Conservation (phyloP, 1,284 basidiomycete genomes). For the Ganoderma resinaceum region DNA sequence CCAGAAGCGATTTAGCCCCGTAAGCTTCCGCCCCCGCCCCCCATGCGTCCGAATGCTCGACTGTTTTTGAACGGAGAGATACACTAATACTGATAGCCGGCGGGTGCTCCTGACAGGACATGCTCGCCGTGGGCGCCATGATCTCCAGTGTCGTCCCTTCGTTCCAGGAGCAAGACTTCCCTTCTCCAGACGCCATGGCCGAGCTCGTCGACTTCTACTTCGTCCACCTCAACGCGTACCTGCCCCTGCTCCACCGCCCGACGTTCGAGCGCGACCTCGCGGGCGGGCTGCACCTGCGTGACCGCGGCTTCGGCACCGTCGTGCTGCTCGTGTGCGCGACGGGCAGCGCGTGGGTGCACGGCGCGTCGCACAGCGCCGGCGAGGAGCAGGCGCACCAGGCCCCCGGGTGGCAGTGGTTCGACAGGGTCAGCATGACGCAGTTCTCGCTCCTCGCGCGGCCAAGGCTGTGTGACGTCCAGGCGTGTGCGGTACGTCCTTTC, state of each 20-base stretch:
- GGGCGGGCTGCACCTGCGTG: slow-evolving; percentile 61
- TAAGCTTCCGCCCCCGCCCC: not conserved
- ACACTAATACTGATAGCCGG: not conserved
- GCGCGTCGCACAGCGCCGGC: not conserved
- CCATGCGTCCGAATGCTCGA: too few relatives aligned
- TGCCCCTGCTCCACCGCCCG: slow-evolving; percentile 79
- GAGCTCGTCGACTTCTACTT: slow-evolving; percentile 78
- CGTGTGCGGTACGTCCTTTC: slow-evolving; percentile 41
- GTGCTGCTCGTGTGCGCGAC: slow-evolving; percentile 80
- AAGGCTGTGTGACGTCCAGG: slow-evolving; percentile 73
- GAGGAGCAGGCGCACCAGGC: slow-evolving; percentile 56
- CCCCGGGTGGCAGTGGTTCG: slow-evolving; percentile 77
- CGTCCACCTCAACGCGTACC: slow-evolving; percentile 59
- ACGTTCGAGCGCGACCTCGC: slow-evolving; percentile 68
- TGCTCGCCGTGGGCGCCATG: not conserved
- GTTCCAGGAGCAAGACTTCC: slow-evolving; percentile 34
- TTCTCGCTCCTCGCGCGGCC: slow-evolving; percentile 64
- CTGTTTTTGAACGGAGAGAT: not conserved
- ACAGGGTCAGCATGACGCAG: slow-evolving; percentile 63
- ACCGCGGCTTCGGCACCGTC: slow-evolving; percentile 69
- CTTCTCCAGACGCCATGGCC: slow-evolving; percentile 64
- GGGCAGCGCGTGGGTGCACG: slow-evolving; percentile 48
- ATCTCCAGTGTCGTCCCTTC: not conserved
- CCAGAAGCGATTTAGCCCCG: not conserved
- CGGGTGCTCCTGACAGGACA: not conserved